Conservation (phyloP, 2,329 filamentous ascomycete genomes). For the Ascochyta fabae region DNA sequence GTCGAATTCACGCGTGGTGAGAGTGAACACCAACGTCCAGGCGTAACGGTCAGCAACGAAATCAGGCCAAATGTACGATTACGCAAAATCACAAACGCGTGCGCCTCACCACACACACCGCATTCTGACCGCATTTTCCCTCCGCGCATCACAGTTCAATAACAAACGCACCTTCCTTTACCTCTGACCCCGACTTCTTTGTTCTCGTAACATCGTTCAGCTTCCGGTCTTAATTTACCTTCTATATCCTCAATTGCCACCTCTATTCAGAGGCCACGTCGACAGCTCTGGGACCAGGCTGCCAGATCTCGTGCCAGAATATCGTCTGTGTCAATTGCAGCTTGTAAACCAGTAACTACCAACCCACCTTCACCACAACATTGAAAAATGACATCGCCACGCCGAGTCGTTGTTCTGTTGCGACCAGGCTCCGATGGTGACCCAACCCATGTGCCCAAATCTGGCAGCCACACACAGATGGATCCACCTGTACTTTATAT, state of each 20-base stretch:
- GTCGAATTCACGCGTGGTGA: constrained; percentile 7
- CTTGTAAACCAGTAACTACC: not conserved
- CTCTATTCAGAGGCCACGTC: not conserved
- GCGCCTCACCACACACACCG: constrained; percentile 8
- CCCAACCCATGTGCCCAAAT: constrained; percentile 33
- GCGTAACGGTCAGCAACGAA: not conserved
- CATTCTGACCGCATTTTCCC: constrained; percentile 5
- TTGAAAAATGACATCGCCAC: constrained; percentile 3
- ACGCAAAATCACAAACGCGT: constrained; percentile 14
- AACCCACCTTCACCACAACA: not conserved
- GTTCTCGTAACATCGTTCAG: not conserved
- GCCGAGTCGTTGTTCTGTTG: constrained; percentile 32
- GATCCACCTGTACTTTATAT: constrained; percentile 55
- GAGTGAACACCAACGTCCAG: constrained; percentile 13
- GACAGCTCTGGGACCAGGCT: not conserved
- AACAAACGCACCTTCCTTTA: constrained; percentile 13
- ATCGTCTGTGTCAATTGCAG: not conserved
- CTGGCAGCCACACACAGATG: constrained; percentile 36
- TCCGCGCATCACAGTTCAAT: constrained; percentile 5
- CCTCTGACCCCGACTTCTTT: constrained; percentile 1
- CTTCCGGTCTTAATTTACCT: not conserved
- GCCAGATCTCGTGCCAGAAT: not conserved
- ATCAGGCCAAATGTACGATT: constrained; percentile 6
- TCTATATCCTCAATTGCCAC: not conserved
- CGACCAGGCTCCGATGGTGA: constrained; percentile 46